Conservation (phyloP, 2,329 filamentous ascomycete species). For the Aspergillus sp. region DNA sequence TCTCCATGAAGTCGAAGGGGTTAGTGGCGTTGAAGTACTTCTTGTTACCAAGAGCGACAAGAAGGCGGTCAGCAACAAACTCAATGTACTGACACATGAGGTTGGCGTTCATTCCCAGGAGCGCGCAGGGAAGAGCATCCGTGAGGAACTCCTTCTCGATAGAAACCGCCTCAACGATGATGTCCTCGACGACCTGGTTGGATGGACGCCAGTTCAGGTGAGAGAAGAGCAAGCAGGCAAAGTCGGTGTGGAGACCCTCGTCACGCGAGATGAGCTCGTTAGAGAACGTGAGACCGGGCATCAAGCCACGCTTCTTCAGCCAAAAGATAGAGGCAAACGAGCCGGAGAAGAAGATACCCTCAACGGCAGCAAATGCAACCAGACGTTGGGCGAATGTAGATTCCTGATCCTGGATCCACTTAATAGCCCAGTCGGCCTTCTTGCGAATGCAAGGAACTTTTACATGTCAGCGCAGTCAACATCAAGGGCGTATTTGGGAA, state of each 20-base stretch:
- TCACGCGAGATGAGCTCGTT: constrained; percentile 99
- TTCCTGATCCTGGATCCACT: constrained; percentile 90
- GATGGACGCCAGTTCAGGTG: constrained; percentile 89
- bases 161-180: constrained; percentile 89
- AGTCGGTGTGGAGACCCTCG: constrained; percentile 98
- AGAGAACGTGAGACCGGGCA: constrained; percentile 98
- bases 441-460: constrained; percentile 91
- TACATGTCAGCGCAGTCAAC: constrained; percentile 27
- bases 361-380: constrained; percentile 93
- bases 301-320: constrained; percentile 99
- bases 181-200: constrained; percentile 76
- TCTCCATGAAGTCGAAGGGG: constrained; percentile 99
- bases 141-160: constrained; percentile 99
- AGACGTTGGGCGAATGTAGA: constrained; percentile 95
- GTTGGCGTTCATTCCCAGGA: constrained; percentile 95
- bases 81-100: constrained; percentile 99
- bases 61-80: constrained; percentile 94
- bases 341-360: constrained; percentile 99
- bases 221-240: constrained; percentile 96
- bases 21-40: constrained; percentile 92
- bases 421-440: constrained; percentile 97
- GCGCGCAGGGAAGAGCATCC: constrained; percentile 85
- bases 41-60: constrained; percentile 88
- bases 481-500: constrained; percentile 16
- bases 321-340: constrained; percentile 99